phyloP scores from a whole-genome alignment of 345 rosid genomes.

The Conringia planisiliqua region DNA sequence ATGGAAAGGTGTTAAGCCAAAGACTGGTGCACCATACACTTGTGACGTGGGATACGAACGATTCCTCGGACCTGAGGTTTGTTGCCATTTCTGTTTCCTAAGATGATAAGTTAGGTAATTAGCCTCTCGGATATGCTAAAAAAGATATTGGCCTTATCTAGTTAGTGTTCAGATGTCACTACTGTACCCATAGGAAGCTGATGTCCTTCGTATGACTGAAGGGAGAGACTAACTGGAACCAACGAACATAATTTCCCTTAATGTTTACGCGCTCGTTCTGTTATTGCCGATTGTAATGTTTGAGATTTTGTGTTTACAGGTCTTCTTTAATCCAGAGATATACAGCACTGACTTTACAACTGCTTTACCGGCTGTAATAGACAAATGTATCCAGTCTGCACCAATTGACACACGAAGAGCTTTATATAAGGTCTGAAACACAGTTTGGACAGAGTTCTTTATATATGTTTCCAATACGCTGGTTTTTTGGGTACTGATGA shows the following conservation, averaged over 20 bases:
- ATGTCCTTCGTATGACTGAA: not conserved
- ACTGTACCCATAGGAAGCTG: not conserved
- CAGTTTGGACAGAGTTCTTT: not conserved
- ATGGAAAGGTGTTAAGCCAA: constrained; percentile 90
- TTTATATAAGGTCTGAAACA: constrained; percentile 70
- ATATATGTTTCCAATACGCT: not conserved
- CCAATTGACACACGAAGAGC: constrained; percentile 99
- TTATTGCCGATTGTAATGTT: not conserved
- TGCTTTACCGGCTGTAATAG: constrained; percentile 84
- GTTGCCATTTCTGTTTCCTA: constrained; percentile 17
- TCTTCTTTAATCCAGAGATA: constrained; percentile 93
- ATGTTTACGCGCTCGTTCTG: constrained; percentile 2
- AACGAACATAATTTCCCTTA: not conserved
- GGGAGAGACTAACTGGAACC: not conserved
- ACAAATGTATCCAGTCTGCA: constrained; percentile 94
- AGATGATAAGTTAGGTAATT: not conserved
- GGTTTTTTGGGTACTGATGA: not conserved
- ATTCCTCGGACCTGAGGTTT: constrained; percentile 97
- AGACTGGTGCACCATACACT: constrained; percentile 96
- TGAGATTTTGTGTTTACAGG: constrained; percentile 46
- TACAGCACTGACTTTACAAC: constrained; percentile 69
- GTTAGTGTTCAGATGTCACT: not conserved
- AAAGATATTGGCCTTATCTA: not conserved
- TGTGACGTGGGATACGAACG: constrained; percentile 97
- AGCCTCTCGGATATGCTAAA: not conserved